Evolutionary conservation across 805 yeast genomes (phyloP).

Genomic region (Metschnikowia santaceciliae): DNA sequence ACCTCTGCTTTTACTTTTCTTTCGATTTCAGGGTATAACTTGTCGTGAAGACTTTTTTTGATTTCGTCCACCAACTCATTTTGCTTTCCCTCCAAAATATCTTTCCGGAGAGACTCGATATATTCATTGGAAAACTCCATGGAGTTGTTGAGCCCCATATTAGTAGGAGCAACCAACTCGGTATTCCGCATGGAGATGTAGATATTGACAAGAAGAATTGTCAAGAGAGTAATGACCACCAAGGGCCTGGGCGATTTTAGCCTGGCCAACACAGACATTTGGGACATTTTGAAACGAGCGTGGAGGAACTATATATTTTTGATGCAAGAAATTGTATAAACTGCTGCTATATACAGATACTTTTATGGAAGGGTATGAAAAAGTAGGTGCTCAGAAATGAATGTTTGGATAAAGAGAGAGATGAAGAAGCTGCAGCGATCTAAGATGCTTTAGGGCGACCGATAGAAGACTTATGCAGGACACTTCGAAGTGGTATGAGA

Average conservation of each 20-base stretch:
- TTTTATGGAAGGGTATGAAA: too few relatives aligned
- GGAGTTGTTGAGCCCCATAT: slow-evolving; percentile 6
- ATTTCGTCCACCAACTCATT: slow-evolving; percentile 5
- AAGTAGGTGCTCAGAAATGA: too few relatives aligned
- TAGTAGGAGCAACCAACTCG: slow-evolving; percentile 1
- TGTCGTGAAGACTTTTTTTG: slow-evolving; percentile 7
- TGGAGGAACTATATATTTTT: too few relatives aligned
- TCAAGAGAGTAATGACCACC: not conserved
- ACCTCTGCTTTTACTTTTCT: not conserved
- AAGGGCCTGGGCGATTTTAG: not conserved
- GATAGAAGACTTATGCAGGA: too few relatives aligned
- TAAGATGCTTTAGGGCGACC: too few relatives aligned
- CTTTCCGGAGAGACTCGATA: slow-evolving; percentile 6
- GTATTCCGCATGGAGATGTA: not conserved
- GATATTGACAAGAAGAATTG: not conserved
- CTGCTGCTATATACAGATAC: not conserved
- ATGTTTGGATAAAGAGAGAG: too few relatives aligned
- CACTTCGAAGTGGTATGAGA: too few relatives aligned
- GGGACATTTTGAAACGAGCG: not conserved
- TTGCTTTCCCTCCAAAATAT: slow-evolving; percentile 6
- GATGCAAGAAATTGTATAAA: not conserved
- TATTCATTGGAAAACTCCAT: slow-evolving; percentile 9
- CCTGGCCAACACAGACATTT: not conserved
- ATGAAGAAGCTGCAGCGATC: too few relatives aligned
- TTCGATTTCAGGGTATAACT: not conserved